Conservation (phyloP, 202 grass and related monocot genomes). For the Panicum hallii region DNA sequence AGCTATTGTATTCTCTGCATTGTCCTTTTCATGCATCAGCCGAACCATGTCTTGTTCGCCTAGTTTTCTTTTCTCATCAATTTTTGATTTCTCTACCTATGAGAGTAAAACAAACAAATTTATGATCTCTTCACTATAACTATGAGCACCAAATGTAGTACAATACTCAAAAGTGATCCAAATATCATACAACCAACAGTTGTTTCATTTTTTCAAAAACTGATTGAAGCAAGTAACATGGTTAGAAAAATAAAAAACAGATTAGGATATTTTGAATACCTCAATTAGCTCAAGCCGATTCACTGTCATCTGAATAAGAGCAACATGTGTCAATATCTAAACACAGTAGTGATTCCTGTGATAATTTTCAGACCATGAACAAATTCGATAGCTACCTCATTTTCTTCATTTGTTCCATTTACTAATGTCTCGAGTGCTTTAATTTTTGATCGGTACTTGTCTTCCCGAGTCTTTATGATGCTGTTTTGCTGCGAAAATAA, state of each 20-base stretch:
- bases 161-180: constrained; percentile 10
- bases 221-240: constrained; percentile 21
- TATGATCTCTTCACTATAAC: constrained; percentile 15
- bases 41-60: constrained; percentile 66
- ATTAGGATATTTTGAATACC: constrained; percentile 51
- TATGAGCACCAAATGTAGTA: constrained; percentile 11
- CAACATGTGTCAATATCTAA: constrained; percentile 37
- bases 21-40: constrained; percentile 74
- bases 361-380: constrained; percentile 28
- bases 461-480: constrained; percentile 82
- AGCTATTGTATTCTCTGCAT: constrained; percentile 59
- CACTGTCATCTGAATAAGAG: constrained; percentile 76
- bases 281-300: constrained; percentile 77
- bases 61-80: constrained; percentile 78
- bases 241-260: constrained; percentile 33
- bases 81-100: constrained; percentile 85
- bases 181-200: background rate
- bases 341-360: background rate
- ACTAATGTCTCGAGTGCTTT: constrained; percentile 92
- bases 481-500: constrained; percentile 83
- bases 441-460: constrained; percentile 92
- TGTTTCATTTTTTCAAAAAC: background rate
- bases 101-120: constrained; percentile 38
- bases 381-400: constrained; percentile 63
- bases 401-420: constrained; percentile 94